Conservation (phyloP, 1,284 basidiomycete genomes). For the Ustilago esculenta region DNA sequence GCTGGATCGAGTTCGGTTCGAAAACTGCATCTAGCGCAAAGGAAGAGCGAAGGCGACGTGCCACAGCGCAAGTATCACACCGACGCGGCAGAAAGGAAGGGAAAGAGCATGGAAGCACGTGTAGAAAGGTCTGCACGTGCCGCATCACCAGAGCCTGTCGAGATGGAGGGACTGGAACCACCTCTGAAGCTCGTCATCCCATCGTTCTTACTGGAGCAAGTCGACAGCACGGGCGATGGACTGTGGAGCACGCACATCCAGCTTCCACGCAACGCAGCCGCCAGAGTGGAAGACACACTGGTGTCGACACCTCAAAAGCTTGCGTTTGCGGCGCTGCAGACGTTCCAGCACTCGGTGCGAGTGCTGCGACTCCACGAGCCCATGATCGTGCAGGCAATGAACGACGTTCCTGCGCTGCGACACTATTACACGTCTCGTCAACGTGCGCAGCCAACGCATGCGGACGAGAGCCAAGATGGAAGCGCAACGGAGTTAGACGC, state of each 20-base stretch:
- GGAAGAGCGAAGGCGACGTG: conserved; percentile 22
- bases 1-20: not conserved
- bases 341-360: conserved; percentile 33
- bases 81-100: not conserved
- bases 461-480: not conserved
- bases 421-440: conserved; percentile 38
- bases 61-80: not conserved
- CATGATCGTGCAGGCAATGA: conserved; percentile 28
- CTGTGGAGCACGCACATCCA: too few relatives aligned
- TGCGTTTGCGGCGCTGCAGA: conserved; percentile 34
- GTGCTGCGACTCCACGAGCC: conserved; percentile 27
- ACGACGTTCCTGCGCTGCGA: conserved; percentile 31
- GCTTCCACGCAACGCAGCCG: conserved; percentile 5
- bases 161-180: not conserved
- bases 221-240: not conserved
- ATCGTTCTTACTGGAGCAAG: not conserved
- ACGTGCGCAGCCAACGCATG: not conserved
- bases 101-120: conserved; percentile 26
- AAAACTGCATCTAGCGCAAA: not conserved
- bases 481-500: not conserved
- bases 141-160: conserved; percentile 1
- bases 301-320: conserved; percentile 34
- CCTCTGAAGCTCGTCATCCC: not conserved
- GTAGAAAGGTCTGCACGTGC: conserved; percentile 7
- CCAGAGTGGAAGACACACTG: conserved; percentile 26